Evolutionary conservation across 1,284 basidiomycete genomes (phyloP), one percentile per base, ranked within the genome.

Genomic region (Ganoderma resinaceum): DNA sequence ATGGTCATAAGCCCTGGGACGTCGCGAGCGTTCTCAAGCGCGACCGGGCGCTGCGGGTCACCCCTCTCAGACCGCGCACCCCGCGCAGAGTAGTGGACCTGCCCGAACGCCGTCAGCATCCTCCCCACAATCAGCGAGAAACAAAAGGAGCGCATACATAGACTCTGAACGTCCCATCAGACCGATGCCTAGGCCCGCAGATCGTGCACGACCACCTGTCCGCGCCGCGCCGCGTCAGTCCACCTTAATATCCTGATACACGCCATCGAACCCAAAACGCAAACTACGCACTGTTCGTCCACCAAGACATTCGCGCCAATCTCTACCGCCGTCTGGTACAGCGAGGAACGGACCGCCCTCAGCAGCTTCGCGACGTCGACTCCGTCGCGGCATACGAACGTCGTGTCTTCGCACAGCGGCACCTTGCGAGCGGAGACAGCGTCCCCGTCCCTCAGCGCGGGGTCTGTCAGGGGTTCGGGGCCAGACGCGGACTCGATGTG

Each of bases 151-250:
- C 37, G 78, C 86, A 53, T 74, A 91, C 91, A 70, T 86, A 80
- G 18, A 92, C 88, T 76, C 85, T 87, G 80, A 86, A 92, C 33
- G 82, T 81, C 29, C 85, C 85, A 67, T 85, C 83, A 6, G 80
- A 79, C 55, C 78, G 80, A 62, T 84, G 80, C 74, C 86, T 87
- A 0, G 86, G 87, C 59, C 85, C 80, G 67, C 82, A 84, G 64
- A 93, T 89, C 2, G 80, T 86, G 75, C 86, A 90, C 60, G 81
- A 81, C 91, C 91, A 92, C 61, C 91, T 92, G 71, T 31, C 14
- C 42, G 6, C 2, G 35, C 35, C 9, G 37, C 33, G 37, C 37
- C 14, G 11, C 35, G 37, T 60, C n/a, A 60, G 37, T 60, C 58
- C 37, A 42, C 37, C 37, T 23, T 69, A 63, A 74, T 66, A 65